Evolutionary conservation across 1,284 basidiomycete genomes (phyloP).

Genomic region (Amylostereum areolatum): DNA sequence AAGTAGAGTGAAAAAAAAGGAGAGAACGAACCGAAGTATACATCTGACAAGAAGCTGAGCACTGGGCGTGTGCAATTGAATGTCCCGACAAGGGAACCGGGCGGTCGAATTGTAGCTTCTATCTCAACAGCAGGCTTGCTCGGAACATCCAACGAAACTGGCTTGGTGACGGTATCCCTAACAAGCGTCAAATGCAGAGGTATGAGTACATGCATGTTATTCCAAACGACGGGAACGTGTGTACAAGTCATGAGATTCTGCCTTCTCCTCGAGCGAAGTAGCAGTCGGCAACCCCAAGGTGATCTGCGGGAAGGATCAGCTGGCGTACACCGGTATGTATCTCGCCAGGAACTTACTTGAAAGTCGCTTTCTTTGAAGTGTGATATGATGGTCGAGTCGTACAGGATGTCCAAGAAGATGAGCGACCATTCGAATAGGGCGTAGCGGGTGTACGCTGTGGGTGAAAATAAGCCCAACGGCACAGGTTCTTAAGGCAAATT

Average conservation of each 20-base stretch:
- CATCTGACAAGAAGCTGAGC: constrained; percentile 12
- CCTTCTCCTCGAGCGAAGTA: not conserved
- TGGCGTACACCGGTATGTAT: not conserved
- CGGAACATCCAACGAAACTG: too few relatives aligned
- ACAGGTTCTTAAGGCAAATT: not conserved
- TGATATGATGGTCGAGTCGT: constrained; percentile 61
- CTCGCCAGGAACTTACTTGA: constrained; percentile 33
- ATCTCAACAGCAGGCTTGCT: too few relatives aligned
- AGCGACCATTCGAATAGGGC: constrained; percentile 86
- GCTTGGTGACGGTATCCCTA: too few relatives aligned
- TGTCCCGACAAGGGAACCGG: too few relatives aligned
- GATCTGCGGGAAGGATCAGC: not conserved
- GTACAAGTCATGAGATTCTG: constrained; percentile 29
- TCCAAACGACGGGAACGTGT: constrained; percentile 32
- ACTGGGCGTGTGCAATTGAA: not conserved
- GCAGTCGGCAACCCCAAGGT: constrained; percentile 2
- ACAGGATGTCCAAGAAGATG: constrained; percentile 74
- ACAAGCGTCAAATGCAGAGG: too few relatives aligned
- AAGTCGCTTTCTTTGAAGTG: constrained; percentile 57
- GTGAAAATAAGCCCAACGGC: not conserved
- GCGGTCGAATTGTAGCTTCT: too few relatives aligned
- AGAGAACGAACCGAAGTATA: constrained; percentile 23
- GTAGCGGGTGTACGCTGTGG: constrained; percentile 76
- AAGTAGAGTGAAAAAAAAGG: constrained; percentile 1
- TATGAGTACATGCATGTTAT: constrained; percentile 10